phyloP scores from a whole-genome alignment of 2,329 filamentous ascomycete species.

The Neonectria sp. region DNA sequence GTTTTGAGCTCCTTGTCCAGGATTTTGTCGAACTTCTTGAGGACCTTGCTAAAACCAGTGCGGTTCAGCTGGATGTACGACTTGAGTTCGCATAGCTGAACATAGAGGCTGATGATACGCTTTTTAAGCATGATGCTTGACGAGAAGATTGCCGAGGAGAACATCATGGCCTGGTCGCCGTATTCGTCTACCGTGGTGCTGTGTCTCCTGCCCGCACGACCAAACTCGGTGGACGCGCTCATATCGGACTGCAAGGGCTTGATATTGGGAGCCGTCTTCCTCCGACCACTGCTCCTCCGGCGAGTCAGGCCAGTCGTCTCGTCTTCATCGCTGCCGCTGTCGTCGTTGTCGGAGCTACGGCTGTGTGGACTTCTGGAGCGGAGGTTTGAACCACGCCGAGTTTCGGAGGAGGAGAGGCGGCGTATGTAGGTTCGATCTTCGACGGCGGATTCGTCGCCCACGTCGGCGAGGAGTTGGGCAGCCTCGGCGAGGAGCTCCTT shows the following conservation, averaged over 20 bases:
- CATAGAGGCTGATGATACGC: slow-evolving; percentile 88
- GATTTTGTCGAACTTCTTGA: slow-evolving; percentile 99
- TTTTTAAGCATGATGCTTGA: slow-evolving; percentile 92
- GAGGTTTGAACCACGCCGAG: slow-evolving; percentile 25
- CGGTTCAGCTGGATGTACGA: slow-evolving; percentile 97
- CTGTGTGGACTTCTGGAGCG: slow-evolving; percentile 58
- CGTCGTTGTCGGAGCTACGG: slow-evolving; percentile 69
- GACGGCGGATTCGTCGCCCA: slow-evolving; percentile 73
- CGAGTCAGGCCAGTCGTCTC: slow-evolving; percentile 70
- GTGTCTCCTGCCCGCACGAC: slow-evolving; percentile 69
- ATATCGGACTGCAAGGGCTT: slow-evolving; percentile 65
- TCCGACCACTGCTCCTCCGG: slow-evolving; percentile 58
- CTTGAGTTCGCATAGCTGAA: slow-evolving; percentile 94
- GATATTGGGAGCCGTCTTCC: slow-evolving; percentile 57
- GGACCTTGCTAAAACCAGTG: slow-evolving; percentile 94
- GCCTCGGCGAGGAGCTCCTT: slow-evolving; percentile 88
- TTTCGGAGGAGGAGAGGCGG: slow-evolving; percentile 49
- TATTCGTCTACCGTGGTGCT: slow-evolving; percentile 84
- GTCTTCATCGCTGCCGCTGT: slow-evolving; percentile 76
- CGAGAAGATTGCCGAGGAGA: slow-evolving; percentile 73
- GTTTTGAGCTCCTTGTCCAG: slow-evolving; percentile 85
- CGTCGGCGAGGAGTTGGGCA: slow-evolving; percentile 81
- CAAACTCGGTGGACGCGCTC: slow-evolving; percentile 73
- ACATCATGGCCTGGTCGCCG: slow-evolving; percentile 79
- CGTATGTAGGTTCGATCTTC: slow-evolving; percentile 57